Evolutionary conservation across 1,284 basidiomycete species (phyloP).

Genomic region (Fistulina hepatica): DNA sequence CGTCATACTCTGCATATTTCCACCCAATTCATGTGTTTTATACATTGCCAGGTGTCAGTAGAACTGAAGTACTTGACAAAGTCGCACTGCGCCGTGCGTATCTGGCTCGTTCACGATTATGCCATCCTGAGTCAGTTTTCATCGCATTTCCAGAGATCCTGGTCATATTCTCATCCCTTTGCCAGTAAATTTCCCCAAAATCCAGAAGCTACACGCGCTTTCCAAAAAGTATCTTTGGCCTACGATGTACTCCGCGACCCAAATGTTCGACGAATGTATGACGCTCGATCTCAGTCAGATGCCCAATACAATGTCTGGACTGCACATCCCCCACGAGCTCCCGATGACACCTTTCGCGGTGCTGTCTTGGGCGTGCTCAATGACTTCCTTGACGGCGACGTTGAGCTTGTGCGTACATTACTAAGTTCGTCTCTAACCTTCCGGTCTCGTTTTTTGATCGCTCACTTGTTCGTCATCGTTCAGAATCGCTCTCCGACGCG

Average conservation of each 20-base stretch:
- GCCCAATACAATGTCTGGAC: slow-evolving; percentile 42
- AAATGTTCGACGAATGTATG: slow-evolving; percentile 57
- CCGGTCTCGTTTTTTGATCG: background rate
- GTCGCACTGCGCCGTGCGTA: slow-evolving; percentile 63
- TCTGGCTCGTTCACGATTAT: slow-evolving; percentile 60
- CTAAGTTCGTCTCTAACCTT: slow-evolving; percentile 39
- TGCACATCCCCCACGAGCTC: slow-evolving; percentile 37
- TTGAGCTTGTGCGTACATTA: slow-evolving; percentile 67
- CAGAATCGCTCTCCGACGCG: slow-evolving; percentile 63
- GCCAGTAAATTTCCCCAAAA: slow-evolving; percentile 71
- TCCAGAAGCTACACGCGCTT: slow-evolving; percentile 67
- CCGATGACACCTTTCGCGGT: slow-evolving; percentile 68
- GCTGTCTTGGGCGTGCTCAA: slow-evolving; percentile 67
- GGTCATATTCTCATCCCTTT: slow-evolving; percentile 8
- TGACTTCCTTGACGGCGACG: slow-evolving; percentile 76
- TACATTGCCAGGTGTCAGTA: slow-evolving; percentile 29
- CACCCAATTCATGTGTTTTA: background rate
- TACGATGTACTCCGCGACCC: slow-evolving; percentile 74
- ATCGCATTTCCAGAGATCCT: background rate
- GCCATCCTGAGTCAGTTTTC: slow-evolving; percentile 70
- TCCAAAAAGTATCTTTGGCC: slow-evolving; percentile 77
- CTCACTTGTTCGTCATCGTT: slow-evolving; percentile 1
- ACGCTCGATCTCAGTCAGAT: slow-evolving; percentile 36
- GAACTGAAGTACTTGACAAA: slow-evolving; percentile 45
- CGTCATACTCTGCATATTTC: too few relatives aligned